Conservation (phyloP, 2,329 filamentous ascomycete species). For the Helotiales sp. region DNA sequence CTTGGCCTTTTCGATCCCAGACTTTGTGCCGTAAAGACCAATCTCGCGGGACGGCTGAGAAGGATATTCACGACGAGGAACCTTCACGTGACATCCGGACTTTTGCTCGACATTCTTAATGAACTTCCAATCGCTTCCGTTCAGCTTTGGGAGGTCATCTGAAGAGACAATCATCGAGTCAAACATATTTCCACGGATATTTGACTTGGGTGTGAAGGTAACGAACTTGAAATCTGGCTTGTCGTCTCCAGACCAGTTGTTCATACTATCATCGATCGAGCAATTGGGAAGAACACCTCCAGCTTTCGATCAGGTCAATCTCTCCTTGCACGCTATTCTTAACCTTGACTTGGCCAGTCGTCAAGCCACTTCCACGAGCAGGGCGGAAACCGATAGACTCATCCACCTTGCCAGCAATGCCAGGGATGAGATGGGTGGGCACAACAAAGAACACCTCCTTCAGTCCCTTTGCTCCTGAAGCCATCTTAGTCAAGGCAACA, state of each 20-base stretch:
- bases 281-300: neutral
- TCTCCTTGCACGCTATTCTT: constrained; percentile 1
- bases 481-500: neutral
- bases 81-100: neutral
- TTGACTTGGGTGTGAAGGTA: neutral
- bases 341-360: neutral
- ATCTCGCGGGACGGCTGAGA: neutral
- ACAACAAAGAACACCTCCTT: constrained; percentile 12
- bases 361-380: neutral
- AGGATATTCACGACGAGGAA: neutral
- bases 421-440: constrained; percentile 3
- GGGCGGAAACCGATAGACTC: constrained; percentile 6
- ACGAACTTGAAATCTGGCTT: constrained; percentile 7
- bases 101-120: neutral
- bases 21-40: neutral
- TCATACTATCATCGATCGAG: neutral
- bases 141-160: neutral
- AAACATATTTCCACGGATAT: neutral
- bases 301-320: neutral
- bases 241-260: constrained; percentile 3
- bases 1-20: neutral
- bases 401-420: neutral
- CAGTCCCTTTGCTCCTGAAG: neutral
- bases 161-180: constrained; percentile 1
- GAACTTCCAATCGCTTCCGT: neutral